Conservation (phyloP, 2,329 filamentous ascomycete genomes). For the Stagonosporopsis vannaccii region DNA sequence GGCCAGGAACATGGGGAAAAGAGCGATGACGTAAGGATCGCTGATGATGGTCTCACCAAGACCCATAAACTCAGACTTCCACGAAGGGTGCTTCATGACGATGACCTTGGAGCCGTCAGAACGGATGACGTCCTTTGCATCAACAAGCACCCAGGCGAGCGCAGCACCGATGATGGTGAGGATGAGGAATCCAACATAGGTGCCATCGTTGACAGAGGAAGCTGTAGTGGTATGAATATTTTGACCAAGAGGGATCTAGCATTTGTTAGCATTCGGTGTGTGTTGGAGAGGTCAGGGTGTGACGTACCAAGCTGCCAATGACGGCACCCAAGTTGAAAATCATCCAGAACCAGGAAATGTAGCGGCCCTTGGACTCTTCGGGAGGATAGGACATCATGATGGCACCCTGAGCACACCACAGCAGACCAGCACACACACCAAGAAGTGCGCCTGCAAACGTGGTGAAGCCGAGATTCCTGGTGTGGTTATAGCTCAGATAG, state of each 20-base stretch:
- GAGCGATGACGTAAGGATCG: constrained; percentile 75
- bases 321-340: constrained; percentile 94
- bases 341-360: constrained; percentile 92
- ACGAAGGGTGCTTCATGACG: constrained; percentile 88
- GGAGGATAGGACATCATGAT: constrained; percentile 91
- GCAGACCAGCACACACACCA: constrained; percentile 78
- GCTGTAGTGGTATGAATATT: constrained; percentile 67
- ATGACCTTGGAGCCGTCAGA: constrained; percentile 81
- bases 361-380: constrained; percentile 83
- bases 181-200: constrained; percentile 89
- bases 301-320: constrained; percentile 74
- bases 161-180: constrained; percentile 77
- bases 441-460: constrained; percentile 79
- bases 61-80: constrained; percentile 79
- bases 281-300: constrained; percentile 46
- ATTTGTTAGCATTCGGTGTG: constrained; percentile 18
- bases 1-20: constrained; percentile 84
- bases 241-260: constrained; percentile 73
- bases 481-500: constrained; percentile 76
- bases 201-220: constrained; percentile 71
- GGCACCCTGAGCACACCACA: constrained; percentile 84
- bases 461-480: constrained; percentile 71
- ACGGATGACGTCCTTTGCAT: constrained; percentile 76
- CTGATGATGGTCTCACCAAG: constrained; percentile 74
- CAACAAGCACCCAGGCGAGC: constrained; percentile 72